These are phyloP conservation scores for Boletus tylopilopsis DNA, from an alignment of 768 basidiomycete species.

Conservation along the genomic window DNA sequence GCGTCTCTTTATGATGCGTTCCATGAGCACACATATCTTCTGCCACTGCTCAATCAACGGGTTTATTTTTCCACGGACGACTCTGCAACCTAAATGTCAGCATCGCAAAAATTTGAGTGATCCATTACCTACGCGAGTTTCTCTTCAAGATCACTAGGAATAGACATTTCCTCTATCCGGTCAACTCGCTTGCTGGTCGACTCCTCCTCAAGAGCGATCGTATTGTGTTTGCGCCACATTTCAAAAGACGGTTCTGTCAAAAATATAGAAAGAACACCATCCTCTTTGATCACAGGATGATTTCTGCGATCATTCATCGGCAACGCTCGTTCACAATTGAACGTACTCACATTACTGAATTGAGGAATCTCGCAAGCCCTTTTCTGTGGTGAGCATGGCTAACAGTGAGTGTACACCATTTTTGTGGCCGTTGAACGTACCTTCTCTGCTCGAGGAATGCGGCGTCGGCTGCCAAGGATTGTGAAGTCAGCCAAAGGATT, in stretches of 20 bases:
- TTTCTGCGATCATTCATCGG: constrained; percentile 48
- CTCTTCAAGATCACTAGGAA: constrained; percentile 89
- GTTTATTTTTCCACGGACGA: constrained; percentile 71
- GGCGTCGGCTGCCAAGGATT: constrained; percentile 62
- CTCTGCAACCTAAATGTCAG: constrained; percentile 38
- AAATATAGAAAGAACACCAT: constrained; percentile 79
- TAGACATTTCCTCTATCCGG: constrained; percentile 82
- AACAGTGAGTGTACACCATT: not conserved
- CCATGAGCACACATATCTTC: constrained; percentile 79
- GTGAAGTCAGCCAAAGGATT: constrained; percentile 4
- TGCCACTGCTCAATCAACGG: constrained; percentile 89
- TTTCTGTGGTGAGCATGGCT: constrained; percentile 43
- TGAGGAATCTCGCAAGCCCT: constrained; percentile 76
- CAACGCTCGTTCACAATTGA: not conserved
- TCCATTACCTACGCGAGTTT: constrained; percentile 63
- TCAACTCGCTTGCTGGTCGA: constrained; percentile 76
- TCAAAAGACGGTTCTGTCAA: constrained; percentile 83
- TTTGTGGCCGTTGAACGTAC: constrained; percentile 33
- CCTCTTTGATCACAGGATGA: constrained; percentile 88
- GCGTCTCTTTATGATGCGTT: constrained; percentile 85
- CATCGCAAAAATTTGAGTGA: not conserved
- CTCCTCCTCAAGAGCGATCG: constrained; percentile 84
- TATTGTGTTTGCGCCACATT: constrained; percentile 76
- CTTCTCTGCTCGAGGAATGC: constrained; percentile 89
- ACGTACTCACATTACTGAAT: constrained; percentile 65